Conservation (phyloP, 176 grass and related monocot genomes). For the Ensete ventricosum region DNA sequence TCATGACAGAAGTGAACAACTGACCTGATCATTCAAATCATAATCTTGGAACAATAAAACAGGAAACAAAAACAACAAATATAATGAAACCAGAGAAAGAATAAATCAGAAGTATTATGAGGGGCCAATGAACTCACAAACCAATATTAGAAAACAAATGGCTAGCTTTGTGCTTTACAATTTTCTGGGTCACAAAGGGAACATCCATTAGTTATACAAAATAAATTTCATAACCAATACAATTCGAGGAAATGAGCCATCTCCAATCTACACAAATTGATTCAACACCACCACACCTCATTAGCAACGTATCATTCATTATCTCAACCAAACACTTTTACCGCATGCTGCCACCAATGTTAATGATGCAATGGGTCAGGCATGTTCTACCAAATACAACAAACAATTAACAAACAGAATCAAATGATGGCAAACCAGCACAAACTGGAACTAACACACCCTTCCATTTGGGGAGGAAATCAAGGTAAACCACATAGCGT, state of each 20-base stretch:
- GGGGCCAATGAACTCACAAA: too few species aligned
- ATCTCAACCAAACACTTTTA: neutral
- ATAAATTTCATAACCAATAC: neutral
- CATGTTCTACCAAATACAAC: conserved; percentile 2
- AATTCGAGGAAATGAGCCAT: neutral
- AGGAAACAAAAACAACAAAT: too few species aligned
- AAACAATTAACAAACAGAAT: neutral
- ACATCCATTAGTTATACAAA: too few species aligned
- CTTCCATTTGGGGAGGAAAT: neutral
- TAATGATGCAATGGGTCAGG: conserved; percentile 1
- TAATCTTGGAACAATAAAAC: too few species aligned
- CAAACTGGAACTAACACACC: neutral
- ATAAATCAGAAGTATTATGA: too few species aligned
- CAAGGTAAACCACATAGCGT: neutral
- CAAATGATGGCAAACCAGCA: neutral
- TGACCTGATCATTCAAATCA: too few species aligned
- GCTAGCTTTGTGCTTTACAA: too few species aligned
- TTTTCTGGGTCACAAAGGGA: too few species aligned
- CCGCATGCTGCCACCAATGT: conserved; percentile 2
- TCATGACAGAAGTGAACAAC: too few species aligned
- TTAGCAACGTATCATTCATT: neutral
- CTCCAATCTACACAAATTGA: neutral
- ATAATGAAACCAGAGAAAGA: too few species aligned
- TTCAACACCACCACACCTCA: neutral
- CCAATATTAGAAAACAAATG: too few species aligned